phyloP scores from a whole-genome alignment of 2,329 filamentous ascomycete genomes.

The Zalaria sp. region DNA sequence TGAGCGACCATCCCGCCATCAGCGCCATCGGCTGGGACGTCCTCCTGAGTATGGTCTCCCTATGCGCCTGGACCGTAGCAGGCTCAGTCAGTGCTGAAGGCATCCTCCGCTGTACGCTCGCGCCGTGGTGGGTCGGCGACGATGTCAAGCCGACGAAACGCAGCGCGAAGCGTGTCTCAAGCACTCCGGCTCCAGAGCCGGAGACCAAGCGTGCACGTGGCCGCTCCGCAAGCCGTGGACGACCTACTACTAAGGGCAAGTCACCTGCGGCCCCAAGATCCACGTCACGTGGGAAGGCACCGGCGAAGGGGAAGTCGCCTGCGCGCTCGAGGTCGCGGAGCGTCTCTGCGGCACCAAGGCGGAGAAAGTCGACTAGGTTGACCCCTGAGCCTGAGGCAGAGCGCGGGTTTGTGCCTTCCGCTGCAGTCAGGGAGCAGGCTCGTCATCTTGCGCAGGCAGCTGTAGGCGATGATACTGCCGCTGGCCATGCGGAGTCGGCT shows the following conservation, averaged over 20 bases:
- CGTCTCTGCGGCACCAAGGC: background rate
- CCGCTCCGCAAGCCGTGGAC: background rate
- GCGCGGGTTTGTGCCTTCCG: background rate
- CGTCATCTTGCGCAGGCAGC: background rate
- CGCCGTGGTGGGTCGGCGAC: background rate
- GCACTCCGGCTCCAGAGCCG: background rate
- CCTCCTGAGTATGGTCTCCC: conserved; percentile 37
- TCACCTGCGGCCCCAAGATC: background rate
- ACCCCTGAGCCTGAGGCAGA: background rate
- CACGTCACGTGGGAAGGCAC: background rate
- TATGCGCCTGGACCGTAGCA: conserved; percentile 45
- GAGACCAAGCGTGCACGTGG: too few relatives aligned
- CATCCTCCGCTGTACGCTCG: conserved; percentile 17
- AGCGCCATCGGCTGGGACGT: conserved; percentile 43
- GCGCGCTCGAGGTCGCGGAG: background rate
- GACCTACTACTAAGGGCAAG: background rate
- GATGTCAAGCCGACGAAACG: background rate
- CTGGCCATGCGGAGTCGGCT: background rate
- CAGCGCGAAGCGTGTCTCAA: background rate
- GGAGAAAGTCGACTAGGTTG: background rate
- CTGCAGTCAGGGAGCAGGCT: background rate
- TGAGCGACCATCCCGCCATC: conserved; percentile 43
- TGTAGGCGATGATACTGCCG: conserved; percentile 1
- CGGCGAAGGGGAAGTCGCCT: background rate
- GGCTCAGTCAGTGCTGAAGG: conserved; percentile 35